phyloP scores from a whole-genome alignment of 768 basidiomycete species.

The Boletus pseudo-olivaceus region DNA sequence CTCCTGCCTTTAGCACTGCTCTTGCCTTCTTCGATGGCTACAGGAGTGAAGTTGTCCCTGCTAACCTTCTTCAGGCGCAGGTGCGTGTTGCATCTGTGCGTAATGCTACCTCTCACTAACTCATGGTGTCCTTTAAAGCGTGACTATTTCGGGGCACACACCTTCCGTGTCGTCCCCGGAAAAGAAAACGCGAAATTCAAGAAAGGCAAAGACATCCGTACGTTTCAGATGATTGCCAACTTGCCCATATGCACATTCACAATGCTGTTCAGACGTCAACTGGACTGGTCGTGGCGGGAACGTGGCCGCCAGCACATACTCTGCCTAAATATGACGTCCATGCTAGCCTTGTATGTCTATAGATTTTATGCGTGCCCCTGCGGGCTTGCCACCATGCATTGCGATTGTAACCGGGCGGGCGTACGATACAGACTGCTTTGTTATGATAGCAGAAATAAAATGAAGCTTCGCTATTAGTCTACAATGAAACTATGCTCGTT shows the following conservation, averaged over 20 bases:
- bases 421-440: slow-evolving; percentile 16
- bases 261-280: slow-evolving; percentile 69
- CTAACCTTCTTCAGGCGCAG: slow-evolving; percentile 93
- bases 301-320: slow-evolving; percentile 87
- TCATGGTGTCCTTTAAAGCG: slow-evolving; percentile 46
- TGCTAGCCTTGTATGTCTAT: slow-evolving; percentile 8
- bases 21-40: slow-evolving; percentile 99
- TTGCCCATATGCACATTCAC: slow-evolving; percentile 1
- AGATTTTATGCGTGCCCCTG: slow-evolving; percentile 13
- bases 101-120: background rate
- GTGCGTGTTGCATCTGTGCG: slow-evolving; percentile 33
- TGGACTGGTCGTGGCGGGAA: slow-evolving; percentile 98
- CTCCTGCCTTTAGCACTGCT: slow-evolving; percentile 97
- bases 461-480: background rate
- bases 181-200: slow-evolving; percentile 84
- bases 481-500: background rate
- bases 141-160: slow-evolving; percentile 99
- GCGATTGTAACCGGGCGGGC: slow-evolving; percentile 11
- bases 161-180: slow-evolving; percentile 91
- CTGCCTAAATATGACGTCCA: slow-evolving; percentile 41
- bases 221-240: slow-evolving; percentile 33
- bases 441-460: slow-evolving; percentile 15
- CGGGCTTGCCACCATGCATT: background rate
- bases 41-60: slow-evolving; percentile 90
- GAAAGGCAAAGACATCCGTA: slow-evolving; percentile 83